Evolutionary conservation across 1,139 yeast species (phyloP), one percentile per base, ranked within the genome.

Genomic region (Martiniozyma asiatica): DNA sequence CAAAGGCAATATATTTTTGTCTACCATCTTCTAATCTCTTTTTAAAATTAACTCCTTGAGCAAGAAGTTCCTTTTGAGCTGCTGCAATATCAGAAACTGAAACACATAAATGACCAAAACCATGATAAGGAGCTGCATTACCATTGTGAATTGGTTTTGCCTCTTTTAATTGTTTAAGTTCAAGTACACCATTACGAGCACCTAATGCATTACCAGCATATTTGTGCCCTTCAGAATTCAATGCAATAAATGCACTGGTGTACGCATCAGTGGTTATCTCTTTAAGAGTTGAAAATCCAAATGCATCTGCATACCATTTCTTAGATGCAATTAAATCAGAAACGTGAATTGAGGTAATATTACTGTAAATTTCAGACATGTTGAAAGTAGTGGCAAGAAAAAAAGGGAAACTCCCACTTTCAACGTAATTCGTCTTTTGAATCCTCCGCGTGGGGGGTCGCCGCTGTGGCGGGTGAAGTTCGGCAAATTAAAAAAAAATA

Each of bases 71-170:
- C 28, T 59, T 57, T 54, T 89, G 84, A 8, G 74, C 61, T 12
- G 54, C 68, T 33, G 58, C 72, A 40, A 89, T 69, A 57, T 87
- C 77, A 47, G 84, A 84, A 12, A 87, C 95, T 1, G 94, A 65
- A 43, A 87, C 59, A 57, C 95, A 82, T 37, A 85, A 73, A 56
- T 89, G 98, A 14, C 98, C 98, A 51, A 85, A 89, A 1, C 98
- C 98, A 43, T 89, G 71, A 54, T 73, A 63, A 26, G 93, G 89
- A 31, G 74, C 78, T 10, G 66, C 73, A 51, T 89, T 89, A 37
- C 98, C 98, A 46, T 77, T 79, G 58, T 73, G 79, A 33, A 77
- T 56, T 1, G 26, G 16, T 8, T 56, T 48, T 6, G 67, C 61
- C 29, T 55, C 55, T 48, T 79, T 93, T 51, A 78, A 72, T 56